Evolutionary conservation across 352 stramenopile species (phyloP), one percentile per base, ranked within the genome.

Genomic region (Pythium rhizo-oryzae): DNA sequence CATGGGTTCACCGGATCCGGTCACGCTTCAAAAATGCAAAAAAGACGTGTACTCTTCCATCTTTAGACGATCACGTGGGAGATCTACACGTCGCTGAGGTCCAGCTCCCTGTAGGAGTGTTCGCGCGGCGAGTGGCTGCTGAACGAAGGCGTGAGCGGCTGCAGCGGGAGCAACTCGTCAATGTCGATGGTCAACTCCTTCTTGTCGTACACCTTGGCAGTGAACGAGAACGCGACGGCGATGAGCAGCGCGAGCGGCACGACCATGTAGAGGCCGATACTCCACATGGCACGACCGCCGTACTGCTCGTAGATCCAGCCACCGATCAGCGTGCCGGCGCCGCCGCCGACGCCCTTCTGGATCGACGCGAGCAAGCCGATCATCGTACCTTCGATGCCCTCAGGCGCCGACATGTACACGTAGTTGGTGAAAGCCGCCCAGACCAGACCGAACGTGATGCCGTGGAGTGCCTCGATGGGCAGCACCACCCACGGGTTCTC

Each of bases 361-460:
- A 91, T 73, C 18, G 85, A 75, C 11, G 77, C 81, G 56, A 92
- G 68, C 28, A 91, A 43, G 0, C 82, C 82, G 55, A 93, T 91
- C 82, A 91, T 91, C 28, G 81, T 91, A 37, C 82, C 82, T 69
- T 93, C 74, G 3, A 81, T 91, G 23, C 85, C 81, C 39, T 73
- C 67, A 8, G 82, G 78, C 8, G 85, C 85, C 19, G 81, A 79
- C 58, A 82, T 70, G 68, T 90, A 93, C 1, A 91, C 70, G 72
- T 93, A 93, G 71, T 93, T 88, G 61, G 85, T 91, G 72, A 87
- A 87, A 28, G 83, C 81, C 18, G 85, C 85, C 85, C 85, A 93
- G 21, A 87, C 72, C 30, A 93, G 60, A 2, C 83, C 83, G 60
- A 85, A 93, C 28, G 85, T 92, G 67, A 87, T 74, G 30, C 85